Conservation (phyloP, 2,329 filamentous ascomycete genomes). For the Falciphora oryzae region DNA sequence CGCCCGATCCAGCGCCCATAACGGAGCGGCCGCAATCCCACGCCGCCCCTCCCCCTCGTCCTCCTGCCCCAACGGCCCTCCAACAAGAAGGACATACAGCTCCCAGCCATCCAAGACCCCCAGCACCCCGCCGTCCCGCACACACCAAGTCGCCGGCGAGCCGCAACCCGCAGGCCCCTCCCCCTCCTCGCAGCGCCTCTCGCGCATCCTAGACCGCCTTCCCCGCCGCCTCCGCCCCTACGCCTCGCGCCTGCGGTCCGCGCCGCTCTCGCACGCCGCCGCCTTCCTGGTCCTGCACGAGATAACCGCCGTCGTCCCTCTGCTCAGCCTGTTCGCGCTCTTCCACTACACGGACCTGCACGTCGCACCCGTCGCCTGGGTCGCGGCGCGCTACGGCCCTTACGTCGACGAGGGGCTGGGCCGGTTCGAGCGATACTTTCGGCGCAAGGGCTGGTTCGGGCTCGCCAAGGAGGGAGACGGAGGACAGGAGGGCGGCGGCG, state of each 20-base stretch:
- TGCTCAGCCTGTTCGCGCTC: conserved; percentile 65
- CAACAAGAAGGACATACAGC: too few relatives aligned
- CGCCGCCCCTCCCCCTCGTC: too few relatives aligned
- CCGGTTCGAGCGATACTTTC: conserved; percentile 72
- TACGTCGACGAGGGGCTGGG: conserved; percentile 58
- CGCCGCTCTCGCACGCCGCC: conserved; percentile 75
- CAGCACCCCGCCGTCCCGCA: neutral
- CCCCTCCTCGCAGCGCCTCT: conserved; percentile 25
- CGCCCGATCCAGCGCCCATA: too few relatives aligned
- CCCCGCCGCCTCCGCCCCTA: conserved; percentile 65
- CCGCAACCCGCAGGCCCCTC: too few relatives aligned
- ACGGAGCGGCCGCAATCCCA: too few relatives aligned
- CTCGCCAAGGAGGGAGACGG: conserved; percentile 30
- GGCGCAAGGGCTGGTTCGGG: conserved; percentile 75
- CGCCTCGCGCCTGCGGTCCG: conserved; percentile 62
- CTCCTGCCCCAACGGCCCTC: too few relatives aligned
- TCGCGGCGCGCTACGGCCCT: conserved; percentile 42
- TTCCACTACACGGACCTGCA: conserved; percentile 73
- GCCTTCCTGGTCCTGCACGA: conserved; percentile 91
- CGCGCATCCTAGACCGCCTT: conserved; percentile 46
- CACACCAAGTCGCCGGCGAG: too few relatives aligned
- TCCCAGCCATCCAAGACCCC: too few relatives aligned
- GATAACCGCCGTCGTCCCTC: conserved; percentile 75
- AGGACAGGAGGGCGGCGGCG: conserved; percentile 17
- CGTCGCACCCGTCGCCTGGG: conserved; percentile 48